Percentiles rank a stretch among this genome's conserved stretches.
phyloP scores from a whole-genome alignment of 2,329 filamentous ascomycete genomes.

The Fusarium continuum region DNA sequence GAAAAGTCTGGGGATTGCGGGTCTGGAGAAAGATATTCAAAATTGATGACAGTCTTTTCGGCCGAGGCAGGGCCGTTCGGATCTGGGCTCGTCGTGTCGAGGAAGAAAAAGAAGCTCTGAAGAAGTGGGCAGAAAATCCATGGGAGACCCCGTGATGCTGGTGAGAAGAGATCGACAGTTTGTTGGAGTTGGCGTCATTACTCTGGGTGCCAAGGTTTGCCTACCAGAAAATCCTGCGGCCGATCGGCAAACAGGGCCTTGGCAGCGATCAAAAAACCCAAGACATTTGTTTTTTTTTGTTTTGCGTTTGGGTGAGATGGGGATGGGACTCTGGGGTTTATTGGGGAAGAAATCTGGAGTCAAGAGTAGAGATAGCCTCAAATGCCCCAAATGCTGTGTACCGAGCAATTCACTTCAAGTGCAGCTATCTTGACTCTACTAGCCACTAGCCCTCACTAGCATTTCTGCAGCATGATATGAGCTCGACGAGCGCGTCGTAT shows the following conservation, averaged over 20 bases:
- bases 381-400: not conserved
- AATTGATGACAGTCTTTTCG: slow-evolving; percentile 9
- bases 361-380: no score
- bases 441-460: no score
- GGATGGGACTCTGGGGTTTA: not conserved
- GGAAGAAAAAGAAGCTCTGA: not conserved
- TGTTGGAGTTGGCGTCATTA: slow-evolving; percentile 12
- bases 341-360: no score
- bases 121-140: not conserved
- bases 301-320: not conserved
- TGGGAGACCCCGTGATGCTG: no score
- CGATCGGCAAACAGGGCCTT: slow-evolving; percentile 22
- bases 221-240: not conserved
- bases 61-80: slow-evolving; percentile 36
- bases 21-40: not conserved
- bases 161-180: not conserved
- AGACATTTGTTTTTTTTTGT: no score
- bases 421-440: no score
- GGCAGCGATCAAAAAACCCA: not conserved
- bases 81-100: not conserved
- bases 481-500: not conserved
- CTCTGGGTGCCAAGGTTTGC: slow-evolving; percentile 13
- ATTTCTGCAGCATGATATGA: no score
- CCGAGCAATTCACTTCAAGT: not conserved
- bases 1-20: slow-evolving; percentile 11